Conservation (phyloP, 176 grass and related monocot species). For the Aegilops bicornis region DNA sequence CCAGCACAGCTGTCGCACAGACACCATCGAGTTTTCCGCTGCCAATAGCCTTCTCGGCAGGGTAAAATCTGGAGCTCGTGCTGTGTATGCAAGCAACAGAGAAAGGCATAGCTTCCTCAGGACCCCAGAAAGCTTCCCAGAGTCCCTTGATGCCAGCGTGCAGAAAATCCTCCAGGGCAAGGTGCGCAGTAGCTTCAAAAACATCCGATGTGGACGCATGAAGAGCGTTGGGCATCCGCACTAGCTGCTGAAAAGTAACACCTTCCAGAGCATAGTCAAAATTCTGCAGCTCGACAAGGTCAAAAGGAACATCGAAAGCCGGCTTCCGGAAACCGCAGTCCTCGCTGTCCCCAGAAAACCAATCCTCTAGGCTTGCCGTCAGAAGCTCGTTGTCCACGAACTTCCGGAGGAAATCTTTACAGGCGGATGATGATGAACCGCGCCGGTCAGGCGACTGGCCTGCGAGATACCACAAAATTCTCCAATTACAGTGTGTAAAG, state of each 20-base stretch:
- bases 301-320: conserved; percentile 68
- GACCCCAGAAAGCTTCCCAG: conserved; percentile 91
- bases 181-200: conserved; percentile 81
- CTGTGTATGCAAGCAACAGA: conserved; percentile 95
- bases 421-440: conserved; percentile 66
- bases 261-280: conserved; percentile 92
- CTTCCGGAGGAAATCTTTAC: conserved; percentile 87
- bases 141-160: conserved; percentile 80
- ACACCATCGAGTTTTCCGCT: conserved; percentile 82
- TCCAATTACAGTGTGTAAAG: not conserved
- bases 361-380: conserved; percentile 77
- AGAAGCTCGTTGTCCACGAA: conserved; percentile 90
- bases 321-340: conserved; percentile 53
- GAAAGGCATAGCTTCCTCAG: conserved; percentile 75
- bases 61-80: conserved; percentile 87
- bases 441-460: conserved; percentile 62
- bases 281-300: conserved; percentile 74
- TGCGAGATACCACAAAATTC: conserved; percentile 12
- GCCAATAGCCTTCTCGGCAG: conserved; percentile 86
- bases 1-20: conserved; percentile 77
- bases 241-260: conserved; percentile 83
- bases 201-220: conserved; percentile 71
- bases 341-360: conserved; percentile 62
- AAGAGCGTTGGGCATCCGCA: conserved; percentile 89
- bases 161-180: conserved; percentile 94